Evolutionary conservation across 2,329 filamentous ascomycete species (phyloP).

Genomic region (Cryphonectria naterciae): DNA sequence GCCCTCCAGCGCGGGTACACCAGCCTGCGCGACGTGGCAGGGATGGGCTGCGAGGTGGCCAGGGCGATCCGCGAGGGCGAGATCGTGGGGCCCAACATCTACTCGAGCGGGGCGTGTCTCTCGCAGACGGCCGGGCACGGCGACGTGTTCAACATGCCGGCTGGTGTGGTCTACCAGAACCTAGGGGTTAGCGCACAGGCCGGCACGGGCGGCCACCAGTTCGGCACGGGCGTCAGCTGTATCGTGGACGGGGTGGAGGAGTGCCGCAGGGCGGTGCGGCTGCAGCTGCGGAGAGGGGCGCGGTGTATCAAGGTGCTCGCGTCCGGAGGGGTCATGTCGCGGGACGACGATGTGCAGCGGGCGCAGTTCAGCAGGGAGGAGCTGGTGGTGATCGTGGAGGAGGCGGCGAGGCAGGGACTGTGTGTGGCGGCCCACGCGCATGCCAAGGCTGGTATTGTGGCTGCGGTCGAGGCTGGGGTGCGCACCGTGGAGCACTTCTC

Average conservation of each 20-base stretch:
- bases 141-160: slow-evolving; percentile 41
- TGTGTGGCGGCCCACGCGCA: slow-evolving; percentile 46
- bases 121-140: slow-evolving; percentile 42
- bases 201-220: slow-evolving; percentile 37
- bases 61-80: slow-evolving; percentile 39
- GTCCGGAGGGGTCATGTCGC: slow-evolving; percentile 45
- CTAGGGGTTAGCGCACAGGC: slow-evolving; percentile 38
- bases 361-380: slow-evolving; percentile 47
- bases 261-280: slow-evolving; percentile 44
- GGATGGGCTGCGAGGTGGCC: slow-evolving; percentile 40
- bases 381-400: slow-evolving; percentile 43
- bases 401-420: slow-evolving; percentile 43
- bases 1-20: slow-evolving; percentile 45
- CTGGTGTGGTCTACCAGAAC: slow-evolving; percentile 41
- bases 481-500: slow-evolving; percentile 45
- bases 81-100: slow-evolving; percentile 41
- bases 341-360: slow-evolving; percentile 44
- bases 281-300: slow-evolving; percentile 46
- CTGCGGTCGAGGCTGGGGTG: slow-evolving; percentile 44
- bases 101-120: slow-evolving; percentile 39
- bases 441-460: slow-evolving; percentile 46
- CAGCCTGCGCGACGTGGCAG: slow-evolving; percentile 41
- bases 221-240: slow-evolving; percentile 32
- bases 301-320: slow-evolving; percentile 47
- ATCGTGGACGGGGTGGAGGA: slow-evolving; percentile 47